Evolutionary conservation across 768 basidiomycete species (phyloP), one percentile per base, ranked within the genome.

Genomic region (Agaricus blazei): DNA sequence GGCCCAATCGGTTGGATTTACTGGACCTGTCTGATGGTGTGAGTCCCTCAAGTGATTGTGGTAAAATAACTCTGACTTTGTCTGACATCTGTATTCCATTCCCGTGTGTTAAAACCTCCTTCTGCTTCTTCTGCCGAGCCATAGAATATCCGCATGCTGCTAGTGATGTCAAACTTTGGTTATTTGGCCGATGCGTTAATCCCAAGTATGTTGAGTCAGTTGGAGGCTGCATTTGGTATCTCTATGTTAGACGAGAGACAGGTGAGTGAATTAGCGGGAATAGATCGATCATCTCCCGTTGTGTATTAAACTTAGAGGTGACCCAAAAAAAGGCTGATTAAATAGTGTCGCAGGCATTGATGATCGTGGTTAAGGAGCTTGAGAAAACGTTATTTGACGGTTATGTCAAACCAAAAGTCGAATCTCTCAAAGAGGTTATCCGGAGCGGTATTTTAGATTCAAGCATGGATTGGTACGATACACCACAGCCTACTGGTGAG

Each of bases 391-490:
- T 99, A 29, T 98, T 98, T 64, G 85, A 92, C 54, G 86, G 89
- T 49, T 97, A 92, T 65, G 74, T 89, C 61, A 89, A 88, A 62
- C 85, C 91, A 40, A 93, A 93, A 66, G 76, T 87, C n/a, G 76
- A 75, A n/a, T 70, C 72, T 12, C 78, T 93, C 31, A 85, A 76
- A 48, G 69, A 72, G 36, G 84, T 91, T 48, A 74, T 98, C 38
- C 82, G 86, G 27, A 74, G 76, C 50, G 97, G 97, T 9, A 88
- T 99, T 45, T 73, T 97, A 28, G 81, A 89, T 49, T 75, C 75
- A 27, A 73, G 79, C 31, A 90, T 98, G 79, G 92, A 98, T 65
- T 99, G 97, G 97, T 90, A 86, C 63, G 88, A 93, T 61, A 93
- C 91, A 0, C 85, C 89, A 3, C 93, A 96, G 64, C 97, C 97